phyloP scores from a whole-genome alignment of 164 flowering plant genomes.

The Protea cynaroides region DNA sequence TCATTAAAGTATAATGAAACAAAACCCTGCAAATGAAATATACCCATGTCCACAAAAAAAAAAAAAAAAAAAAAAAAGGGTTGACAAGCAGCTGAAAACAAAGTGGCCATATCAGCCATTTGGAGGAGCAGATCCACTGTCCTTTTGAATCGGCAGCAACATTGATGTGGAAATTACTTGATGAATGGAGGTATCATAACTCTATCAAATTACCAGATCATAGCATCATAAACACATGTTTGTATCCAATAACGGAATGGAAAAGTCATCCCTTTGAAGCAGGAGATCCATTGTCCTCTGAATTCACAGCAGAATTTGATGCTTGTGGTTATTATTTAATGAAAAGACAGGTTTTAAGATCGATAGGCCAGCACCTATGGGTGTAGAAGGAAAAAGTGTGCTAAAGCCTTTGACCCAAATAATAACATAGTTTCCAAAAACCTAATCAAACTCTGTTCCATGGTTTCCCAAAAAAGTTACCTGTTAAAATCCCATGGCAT shows the following conservation, averaged over 20 bases:
- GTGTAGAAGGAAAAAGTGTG: background rate
- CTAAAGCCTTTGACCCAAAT: background rate
- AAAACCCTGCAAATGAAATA: too few relatives aligned
- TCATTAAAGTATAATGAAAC: too few relatives aligned
- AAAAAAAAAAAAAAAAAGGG: too few relatives aligned
- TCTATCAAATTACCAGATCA: too few relatives aligned
- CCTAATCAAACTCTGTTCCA: slow-evolving; percentile 5
- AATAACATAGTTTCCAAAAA: background rate
- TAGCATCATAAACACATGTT: too few relatives aligned
- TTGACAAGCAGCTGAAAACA: too few relatives aligned
- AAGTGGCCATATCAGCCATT: background rate
- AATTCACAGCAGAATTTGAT: background rate
- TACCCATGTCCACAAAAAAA: too few relatives aligned
- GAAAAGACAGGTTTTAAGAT: background rate
- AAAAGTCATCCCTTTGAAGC: background rate
- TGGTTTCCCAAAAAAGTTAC: slow-evolving; percentile 21
- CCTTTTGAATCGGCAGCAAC: background rate
- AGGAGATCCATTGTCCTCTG: background rate
- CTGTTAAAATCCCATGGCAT: slow-evolving; percentile 22
- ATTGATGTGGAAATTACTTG: background rate
- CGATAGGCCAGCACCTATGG: background rate
- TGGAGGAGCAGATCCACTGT: background rate
- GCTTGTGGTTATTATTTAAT: background rate
- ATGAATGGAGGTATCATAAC: background rate
- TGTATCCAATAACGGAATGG: too few relatives aligned